A percentile compares a stretch with the other conserved stretches of the same genome.
phyloP scores from a whole-genome alignment of 129 eudicot genomes.

The Ambrosia trifida region DNA sequence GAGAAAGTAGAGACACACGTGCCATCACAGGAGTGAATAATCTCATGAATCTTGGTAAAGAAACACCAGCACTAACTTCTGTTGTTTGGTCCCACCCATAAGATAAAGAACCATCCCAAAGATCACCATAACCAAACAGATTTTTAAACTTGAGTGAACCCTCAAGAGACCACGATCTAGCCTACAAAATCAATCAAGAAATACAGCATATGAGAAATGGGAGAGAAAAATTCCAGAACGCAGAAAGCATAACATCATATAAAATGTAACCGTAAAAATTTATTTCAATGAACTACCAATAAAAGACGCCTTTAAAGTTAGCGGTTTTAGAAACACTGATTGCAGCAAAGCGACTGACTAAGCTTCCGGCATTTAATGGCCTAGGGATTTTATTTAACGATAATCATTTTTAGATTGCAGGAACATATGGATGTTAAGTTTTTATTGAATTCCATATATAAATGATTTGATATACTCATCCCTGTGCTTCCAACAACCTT shows the following conservation, averaged over 20 bases:
- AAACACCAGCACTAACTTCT: constrained; percentile 79
- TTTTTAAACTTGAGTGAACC: constrained; percentile 80
- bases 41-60: constrained; percentile 67
- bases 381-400: neutral
- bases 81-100: constrained; percentile 90
- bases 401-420: neutral
- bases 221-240: neutral
- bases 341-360: neutral
- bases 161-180: constrained; percentile 78
- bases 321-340: neutral
- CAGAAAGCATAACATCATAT: neutral
- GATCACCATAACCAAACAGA: constrained; percentile 81
- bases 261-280: neutral
- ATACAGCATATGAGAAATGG: constrained; percentile 3
- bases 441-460: too few relatives aligned
- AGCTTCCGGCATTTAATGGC: neutral
- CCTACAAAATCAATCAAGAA: constrained; percentile 47
- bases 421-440: too few relatives aligned
- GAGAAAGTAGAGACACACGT: constrained; percentile 71
- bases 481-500: neutral
- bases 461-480: neutral
- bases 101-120: constrained; percentile 77
- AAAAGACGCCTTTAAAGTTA: too few relatives aligned
- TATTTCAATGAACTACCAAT: neutral
- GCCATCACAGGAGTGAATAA: constrained; percentile 67